phyloP scores from a whole-genome alignment of 164 flowering plant species.

The Vitis cinerea region DNA sequence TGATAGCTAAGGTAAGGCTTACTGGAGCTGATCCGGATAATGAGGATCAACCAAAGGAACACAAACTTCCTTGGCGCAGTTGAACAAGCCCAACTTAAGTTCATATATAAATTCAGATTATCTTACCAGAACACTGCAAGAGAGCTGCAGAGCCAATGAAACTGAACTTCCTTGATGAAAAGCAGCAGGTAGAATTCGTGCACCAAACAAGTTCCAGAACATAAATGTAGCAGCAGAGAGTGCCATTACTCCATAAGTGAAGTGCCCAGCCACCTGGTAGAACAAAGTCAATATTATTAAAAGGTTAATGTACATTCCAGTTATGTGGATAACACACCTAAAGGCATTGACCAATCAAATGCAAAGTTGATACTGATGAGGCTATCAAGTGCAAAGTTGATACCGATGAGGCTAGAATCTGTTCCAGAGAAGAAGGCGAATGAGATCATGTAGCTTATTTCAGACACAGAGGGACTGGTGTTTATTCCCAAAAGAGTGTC shows the following conservation, averaged over 20 bases:
- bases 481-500: no score
- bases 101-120: not conserved
- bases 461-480: no score
- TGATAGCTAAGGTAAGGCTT: no score
- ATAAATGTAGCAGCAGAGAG: conserved; percentile 89
- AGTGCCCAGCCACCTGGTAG: conserved; percentile 82
- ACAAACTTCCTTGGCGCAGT: not conserved
- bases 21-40: no score
- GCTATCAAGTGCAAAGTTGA: not conserved
- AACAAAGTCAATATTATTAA: not conserved
- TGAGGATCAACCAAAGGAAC: not conserved
- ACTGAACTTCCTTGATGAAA: conserved; percentile 61
- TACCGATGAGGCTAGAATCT: no score
- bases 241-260: conserved; percentile 98
- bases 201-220: conserved; percentile 86
- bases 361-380: no score
- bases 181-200: conserved; percentile 63
- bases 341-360: not conserved
- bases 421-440: no score
- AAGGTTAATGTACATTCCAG: not conserved
- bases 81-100: not conserved
- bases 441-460: no score
- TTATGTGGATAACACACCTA: not conserved
- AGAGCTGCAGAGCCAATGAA: conserved; percentile 94
- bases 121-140: conserved; percentile 96